These are phyloP conservation scores for Brasilioporus rufonigricans DNA, from an alignment of 768 basidiomycete species.

Conservation along the genomic window DNA sequence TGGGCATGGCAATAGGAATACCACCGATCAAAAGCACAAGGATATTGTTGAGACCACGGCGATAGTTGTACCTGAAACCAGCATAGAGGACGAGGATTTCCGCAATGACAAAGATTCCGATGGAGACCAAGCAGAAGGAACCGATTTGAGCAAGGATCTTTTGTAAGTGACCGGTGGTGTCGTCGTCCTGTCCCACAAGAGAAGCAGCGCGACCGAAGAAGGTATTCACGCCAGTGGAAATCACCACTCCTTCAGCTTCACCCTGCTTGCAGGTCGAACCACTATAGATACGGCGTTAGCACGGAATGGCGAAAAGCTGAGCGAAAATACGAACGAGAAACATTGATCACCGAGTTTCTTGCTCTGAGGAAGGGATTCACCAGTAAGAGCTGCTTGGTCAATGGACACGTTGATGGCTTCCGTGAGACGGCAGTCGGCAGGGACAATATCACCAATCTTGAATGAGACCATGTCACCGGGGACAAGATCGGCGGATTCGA, in stretches of 20 bases:
- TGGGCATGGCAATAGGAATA: constrained; percentile 99
- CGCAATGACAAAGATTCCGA: constrained; percentile 92
- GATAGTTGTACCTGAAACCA: constrained; percentile 86
- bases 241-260: constrained; percentile 98
- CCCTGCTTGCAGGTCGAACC: constrained; percentile 99
- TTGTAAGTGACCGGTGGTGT: constrained; percentile 97
- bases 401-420: constrained; percentile 98
- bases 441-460: constrained; percentile 99
- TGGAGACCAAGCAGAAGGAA: constrained; percentile 94
- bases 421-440: constrained; percentile 95
- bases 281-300: constrained; percentile 35
- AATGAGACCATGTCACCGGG: constrained; percentile 96
- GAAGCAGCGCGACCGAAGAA: constrained; percentile 99
- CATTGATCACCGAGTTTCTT: constrained; percentile 97
- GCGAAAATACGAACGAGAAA: constrained; percentile 77
- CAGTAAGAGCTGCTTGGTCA: constrained; percentile 97
- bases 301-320: neutral
- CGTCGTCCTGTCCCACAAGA: constrained; percentile 96
- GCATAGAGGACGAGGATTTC: constrained; percentile 95
- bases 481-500: constrained; percentile 86
- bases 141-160: constrained; percentile 98
- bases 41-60: constrained; percentile 95
- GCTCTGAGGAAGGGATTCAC: constrained; percentile 89
- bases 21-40: constrained; percentile 99
- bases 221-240: constrained; percentile 96